A percentile compares a stretch with the other conserved stretches of the same genome.
Evolutionary conservation across 441 rosid genomes (phyloP).

Genomic region (Francoa sonchifolia): DNA sequence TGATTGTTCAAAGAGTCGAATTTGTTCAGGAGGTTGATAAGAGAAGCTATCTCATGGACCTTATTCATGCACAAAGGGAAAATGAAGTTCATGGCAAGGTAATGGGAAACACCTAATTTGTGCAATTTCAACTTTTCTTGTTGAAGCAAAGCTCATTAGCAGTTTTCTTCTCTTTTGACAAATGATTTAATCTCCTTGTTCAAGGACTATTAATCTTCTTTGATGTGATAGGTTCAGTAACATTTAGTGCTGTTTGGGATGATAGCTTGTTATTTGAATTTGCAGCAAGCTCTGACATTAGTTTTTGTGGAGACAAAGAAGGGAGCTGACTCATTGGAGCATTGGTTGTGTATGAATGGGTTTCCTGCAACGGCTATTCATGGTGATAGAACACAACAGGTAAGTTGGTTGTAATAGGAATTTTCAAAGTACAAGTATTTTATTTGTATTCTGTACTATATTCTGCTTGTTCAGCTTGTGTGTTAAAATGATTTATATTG

Average conservation of each 20-base stretch:
- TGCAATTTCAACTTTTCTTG: background rate
- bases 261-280: constrained; percentile 5
- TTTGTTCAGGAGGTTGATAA: constrained; percentile 74
- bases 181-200: background rate
- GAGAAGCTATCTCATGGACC: constrained; percentile 96
- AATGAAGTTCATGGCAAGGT: constrained; percentile 71
- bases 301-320: constrained; percentile 90
- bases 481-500: background rate
- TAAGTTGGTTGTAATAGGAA: constrained; percentile 15
- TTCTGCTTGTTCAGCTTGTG: background rate
- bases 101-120: constrained; percentile 5
- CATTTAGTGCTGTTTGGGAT: background rate
- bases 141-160: background rate
- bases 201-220: background rate
- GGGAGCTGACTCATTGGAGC: constrained; percentile 75
- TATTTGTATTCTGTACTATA: background rate
- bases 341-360: constrained; percentile 65
- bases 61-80: constrained; percentile 78
- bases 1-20: constrained; percentile 86
- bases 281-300: constrained; percentile 74
- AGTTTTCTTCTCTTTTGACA: background rate
- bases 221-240: background rate
- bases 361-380: constrained; percentile 86
- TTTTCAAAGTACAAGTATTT: background rate
- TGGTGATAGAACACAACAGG: constrained; percentile 90